Conservation (phyloP, 2,329 filamentous ascomycete species). For the Fusarium camptoceras region DNA sequence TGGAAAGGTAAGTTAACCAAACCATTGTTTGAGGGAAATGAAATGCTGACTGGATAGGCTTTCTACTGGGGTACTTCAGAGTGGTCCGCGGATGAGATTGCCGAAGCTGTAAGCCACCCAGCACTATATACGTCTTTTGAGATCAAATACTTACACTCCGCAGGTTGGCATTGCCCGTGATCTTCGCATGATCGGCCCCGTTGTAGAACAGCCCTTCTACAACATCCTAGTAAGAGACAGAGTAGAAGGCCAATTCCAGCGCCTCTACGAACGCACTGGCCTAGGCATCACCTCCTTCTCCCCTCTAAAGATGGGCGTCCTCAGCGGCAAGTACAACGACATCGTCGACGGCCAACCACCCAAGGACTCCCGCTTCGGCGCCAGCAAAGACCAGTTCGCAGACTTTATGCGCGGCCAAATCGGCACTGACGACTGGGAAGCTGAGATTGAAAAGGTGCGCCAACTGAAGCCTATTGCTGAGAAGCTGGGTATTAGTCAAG, state of each 20-base stretch:
- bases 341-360: slow-evolving; percentile 63
- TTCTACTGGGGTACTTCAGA: slow-evolving; percentile 75
- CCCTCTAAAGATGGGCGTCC: slow-evolving; percentile 68
- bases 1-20: slow-evolving; percentile 59
- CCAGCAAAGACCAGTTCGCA: slow-evolving; percentile 68
- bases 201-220: slow-evolving; percentile 77
- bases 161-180: slow-evolving; percentile 67
- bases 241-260: slow-evolving; percentile 72
- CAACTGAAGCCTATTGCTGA: slow-evolving; percentile 65
- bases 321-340: slow-evolving; percentile 75
- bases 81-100: slow-evolving; percentile 77
- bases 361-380: slow-evolving; percentile 68
- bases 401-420: slow-evolving; percentile 62
- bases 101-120: slow-evolving; percentile 59
- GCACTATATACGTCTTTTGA: fast-evolving
- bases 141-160: not conserved
- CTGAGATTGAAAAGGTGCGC: slow-evolving; percentile 59
- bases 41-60: slow-evolving; percentile 49
- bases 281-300: slow-evolving; percentile 72
- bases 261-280: slow-evolving; percentile 68
- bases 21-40: fast-evolving
- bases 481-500: slow-evolving; percentile 64
- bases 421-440: slow-evolving; percentile 63
- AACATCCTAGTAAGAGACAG: slow-evolving; percentile 71
- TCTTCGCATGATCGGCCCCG: slow-evolving; percentile 70